Conservation (phyloP, 2,329 filamentous ascomycete genomes). For the Paramyrothecium roridum region DNA sequence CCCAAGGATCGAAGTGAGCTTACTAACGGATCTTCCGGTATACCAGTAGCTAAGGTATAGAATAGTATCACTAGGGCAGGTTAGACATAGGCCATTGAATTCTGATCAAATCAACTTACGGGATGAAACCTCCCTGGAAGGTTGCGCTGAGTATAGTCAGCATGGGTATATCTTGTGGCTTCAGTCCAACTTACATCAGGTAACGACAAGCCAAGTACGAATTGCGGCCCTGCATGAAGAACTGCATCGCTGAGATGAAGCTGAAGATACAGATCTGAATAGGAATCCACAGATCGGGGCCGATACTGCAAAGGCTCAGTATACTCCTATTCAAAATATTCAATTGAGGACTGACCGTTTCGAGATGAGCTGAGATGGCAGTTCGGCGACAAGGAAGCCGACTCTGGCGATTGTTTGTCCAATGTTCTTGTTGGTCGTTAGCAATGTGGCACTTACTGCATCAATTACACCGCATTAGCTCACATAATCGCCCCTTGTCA, state of each 20-base stretch:
- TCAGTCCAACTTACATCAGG: constrained; percentile 18
- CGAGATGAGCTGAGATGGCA: constrained; percentile 49
- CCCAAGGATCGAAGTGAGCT: background rate
- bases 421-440: constrained; percentile 15
- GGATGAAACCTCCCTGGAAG: constrained; percentile 54
- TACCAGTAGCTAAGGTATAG: constrained; percentile 71
- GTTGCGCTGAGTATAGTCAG: constrained; percentile 23
- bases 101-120: constrained; percentile 36
- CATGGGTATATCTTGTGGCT: background rate
- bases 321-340: constrained; percentile 6
- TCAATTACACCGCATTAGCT: constrained; percentile 5
- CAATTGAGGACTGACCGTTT: constrained; percentile 28
- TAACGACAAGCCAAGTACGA: constrained; percentile 28
- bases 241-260: constrained; percentile 26
- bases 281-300: constrained; percentile 48
- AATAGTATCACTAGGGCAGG: constrained; percentile 33
- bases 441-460: no score
- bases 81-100: constrained; percentile 3
- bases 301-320: constrained; percentile 19
- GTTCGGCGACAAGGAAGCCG: constrained; percentile 46
- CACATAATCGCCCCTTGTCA: constrained; percentile 24
- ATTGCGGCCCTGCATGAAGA: constrained; percentile 25
- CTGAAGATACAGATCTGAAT: constrained; percentile 37
- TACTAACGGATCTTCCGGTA: constrained; percentile 46
- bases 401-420: constrained; percentile 27